A percentile compares a stretch with the other conserved stretches of the same genome.
These are phyloP conservation scores for Thalassiosira mediterranea DNA, from an alignment of 352 stramenopile species.

Conservation along the genomic window DNA sequence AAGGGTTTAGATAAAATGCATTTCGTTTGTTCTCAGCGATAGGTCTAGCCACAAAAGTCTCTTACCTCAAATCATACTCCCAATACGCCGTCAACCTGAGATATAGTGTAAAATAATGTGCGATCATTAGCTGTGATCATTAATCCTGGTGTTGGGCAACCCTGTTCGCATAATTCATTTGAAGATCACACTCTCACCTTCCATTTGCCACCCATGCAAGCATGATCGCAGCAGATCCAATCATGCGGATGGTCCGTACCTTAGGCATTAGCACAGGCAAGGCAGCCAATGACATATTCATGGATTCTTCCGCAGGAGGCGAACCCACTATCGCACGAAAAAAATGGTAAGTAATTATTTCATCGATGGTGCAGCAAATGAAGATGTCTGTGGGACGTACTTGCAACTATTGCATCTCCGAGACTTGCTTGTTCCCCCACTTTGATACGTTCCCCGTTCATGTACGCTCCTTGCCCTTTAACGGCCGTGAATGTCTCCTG, in stretches of 20 bases:
- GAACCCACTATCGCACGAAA: too few species aligned
- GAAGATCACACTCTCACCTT: too few species aligned
- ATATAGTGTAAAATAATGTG: too few species aligned
- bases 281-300: slow-evolving; percentile 71
- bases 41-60: too few species aligned
- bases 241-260: slow-evolving; percentile 84
- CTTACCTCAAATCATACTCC: slow-evolving; percentile 91
- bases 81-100: slow-evolving; percentile 93
- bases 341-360: too few species aligned
- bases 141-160: too few species aligned
- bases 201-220: slow-evolving; percentile 92
- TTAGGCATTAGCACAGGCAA: slow-evolving; percentile 76
- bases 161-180: too few species aligned
- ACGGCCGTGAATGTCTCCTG: slow-evolving; percentile 92
- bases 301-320: slow-evolving; percentile 63
- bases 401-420: slow-evolving; percentile 73
- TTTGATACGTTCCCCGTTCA: slow-evolving; percentile 69
- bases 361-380: too few species aligned
- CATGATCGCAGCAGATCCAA: slow-evolving; percentile 92
- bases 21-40: too few species aligned
- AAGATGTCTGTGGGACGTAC: too few species aligned
- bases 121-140: too few species aligned
- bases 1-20: too few species aligned
- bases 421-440: slow-evolving; percentile 62
- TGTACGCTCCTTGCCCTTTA: slow-evolving; percentile 85